Base-by-base conservation (phyloP, 164 flowering plant species). In the Umbilicus rupestris region DNA sequence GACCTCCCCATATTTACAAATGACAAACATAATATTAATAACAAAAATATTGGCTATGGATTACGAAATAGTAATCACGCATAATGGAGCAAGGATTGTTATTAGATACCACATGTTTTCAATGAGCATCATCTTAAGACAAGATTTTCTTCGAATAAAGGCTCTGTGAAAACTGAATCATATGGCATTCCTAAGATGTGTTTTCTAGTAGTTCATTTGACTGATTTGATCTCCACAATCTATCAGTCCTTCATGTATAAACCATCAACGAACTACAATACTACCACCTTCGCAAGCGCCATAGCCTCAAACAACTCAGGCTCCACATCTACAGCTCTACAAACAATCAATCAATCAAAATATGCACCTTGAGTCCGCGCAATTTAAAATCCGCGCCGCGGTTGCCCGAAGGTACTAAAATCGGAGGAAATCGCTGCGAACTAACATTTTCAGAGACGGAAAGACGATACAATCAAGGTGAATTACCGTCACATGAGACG, bases 261-360 rank as follows among this genome's bases (percentile, higher is more conserved):
- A n/a, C 17, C 45, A 67, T 20, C n/a, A 65, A 41, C 2, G 3
- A 74, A 66, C 55, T 67, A 26, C 44, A 39, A 73, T 5, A 55
- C 31, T 35, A 63, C 49, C 73, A 88, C 92, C 95, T 93, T 93
- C 46, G 75, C 94, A 45, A 89, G 39, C 90, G 86, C 78, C 20
- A 89, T 29, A 50, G 96, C 98, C 7, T 89, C 96, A 30, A 71
- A 80, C 57, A 87, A 89, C 37, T 89, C n/a, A 91, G 60, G 66
- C 29, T 83, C 92, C 3, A 84, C 78, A 8, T 84, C 76, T 50
- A 85, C 92, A 71, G 70, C 80, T 70, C 97, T 93, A 74, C 75
- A 67, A 55, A 55, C 26, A 55, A 55, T 3, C 26, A 55, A n/a
- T 1, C 30, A 19, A 55, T n/a, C n/a, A n/a, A n/a, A n/a, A n/a